Evolutionary conservation across 208 protist genomes (phyloP).

Genomic region (Tetramitus jugosus): DNA sequence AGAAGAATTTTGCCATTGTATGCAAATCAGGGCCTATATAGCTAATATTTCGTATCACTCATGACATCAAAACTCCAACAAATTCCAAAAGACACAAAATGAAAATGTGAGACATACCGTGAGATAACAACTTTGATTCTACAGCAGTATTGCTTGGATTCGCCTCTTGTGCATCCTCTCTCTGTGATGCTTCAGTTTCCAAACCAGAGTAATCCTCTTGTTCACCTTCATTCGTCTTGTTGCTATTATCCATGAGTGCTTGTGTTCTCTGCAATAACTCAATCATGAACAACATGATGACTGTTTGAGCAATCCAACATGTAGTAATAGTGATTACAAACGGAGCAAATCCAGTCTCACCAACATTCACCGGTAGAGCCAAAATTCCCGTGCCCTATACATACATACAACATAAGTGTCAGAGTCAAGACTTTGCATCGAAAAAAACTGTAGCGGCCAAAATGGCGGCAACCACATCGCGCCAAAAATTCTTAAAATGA

Average conservation of each 20-base stretch:
- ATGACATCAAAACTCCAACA: too few relatives aligned
- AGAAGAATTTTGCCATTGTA: conserved; percentile 36
- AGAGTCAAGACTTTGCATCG: too few relatives aligned
- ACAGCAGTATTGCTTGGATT: neutral
- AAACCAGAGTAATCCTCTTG: neutral
- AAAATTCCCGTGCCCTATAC: conserved; percentile 50
- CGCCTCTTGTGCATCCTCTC: neutral
- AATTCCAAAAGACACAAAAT: too few relatives aligned
- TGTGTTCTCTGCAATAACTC: conserved; percentile 42
- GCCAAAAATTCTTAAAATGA: too few relatives aligned
- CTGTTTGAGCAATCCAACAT: conserved; percentile 36
- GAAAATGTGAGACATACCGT: neutral
- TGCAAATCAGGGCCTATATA: conserved; percentile 36
- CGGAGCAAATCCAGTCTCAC: conserved; percentile 37
- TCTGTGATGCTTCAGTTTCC: neutral
- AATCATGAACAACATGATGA: conserved; percentile 40
- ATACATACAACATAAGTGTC: too few relatives aligned
- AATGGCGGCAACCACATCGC: too few relatives aligned
- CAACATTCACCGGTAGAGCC: conserved; percentile 41
- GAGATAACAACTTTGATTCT: neutral
- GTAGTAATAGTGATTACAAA: conserved; percentile 42
- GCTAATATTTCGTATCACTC: too few relatives aligned
- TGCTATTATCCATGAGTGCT: conserved; percentile 21
- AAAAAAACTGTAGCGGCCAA: too few relatives aligned
- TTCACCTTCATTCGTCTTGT: neutral